Evolutionary conservation across 768 basidiomycete genomes (phyloP).

Genomic region (Auricularia heimuer): DNA sequence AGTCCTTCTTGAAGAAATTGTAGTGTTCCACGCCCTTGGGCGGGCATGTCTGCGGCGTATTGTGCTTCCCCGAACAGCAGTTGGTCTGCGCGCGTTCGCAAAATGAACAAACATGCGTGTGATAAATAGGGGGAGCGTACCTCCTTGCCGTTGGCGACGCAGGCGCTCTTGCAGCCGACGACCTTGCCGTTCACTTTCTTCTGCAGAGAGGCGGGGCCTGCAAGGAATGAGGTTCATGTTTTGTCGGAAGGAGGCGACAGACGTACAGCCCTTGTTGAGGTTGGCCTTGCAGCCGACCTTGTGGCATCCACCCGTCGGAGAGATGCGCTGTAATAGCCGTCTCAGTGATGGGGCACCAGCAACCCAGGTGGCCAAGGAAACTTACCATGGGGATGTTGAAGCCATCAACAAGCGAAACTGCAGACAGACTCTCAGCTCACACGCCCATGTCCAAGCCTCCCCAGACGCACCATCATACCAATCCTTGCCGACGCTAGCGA

Average conservation of each 20-base stretch:
- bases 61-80: not conserved
- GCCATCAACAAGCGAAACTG: conserved; percentile 58
- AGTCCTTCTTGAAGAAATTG: not conserved
- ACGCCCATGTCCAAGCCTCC: not conserved
- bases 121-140: not conserved
- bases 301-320: not conserved
- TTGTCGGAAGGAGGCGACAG: not conserved
- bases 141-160: not conserved
- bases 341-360: not conserved
- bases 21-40: not conserved
- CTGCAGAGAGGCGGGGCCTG: not conserved
- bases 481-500: conserved; percentile 33
- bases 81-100: not conserved
- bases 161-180: not conserved
- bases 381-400: conserved; percentile 42
- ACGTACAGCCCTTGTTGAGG: not conserved
- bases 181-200: conserved; percentile 1
- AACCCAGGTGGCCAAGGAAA: not conserved
- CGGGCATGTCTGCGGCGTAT: not conserved
- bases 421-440: not conserved
- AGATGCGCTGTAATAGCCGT: not conserved
- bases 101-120: not conserved
- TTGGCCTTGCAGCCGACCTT: not conserved
- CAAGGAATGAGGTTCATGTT: not conserved
- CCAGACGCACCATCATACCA: conserved; percentile 46